Base-by-base conservation (phyloP, 83 land plant species). In the Thuja plicata region DNA sequence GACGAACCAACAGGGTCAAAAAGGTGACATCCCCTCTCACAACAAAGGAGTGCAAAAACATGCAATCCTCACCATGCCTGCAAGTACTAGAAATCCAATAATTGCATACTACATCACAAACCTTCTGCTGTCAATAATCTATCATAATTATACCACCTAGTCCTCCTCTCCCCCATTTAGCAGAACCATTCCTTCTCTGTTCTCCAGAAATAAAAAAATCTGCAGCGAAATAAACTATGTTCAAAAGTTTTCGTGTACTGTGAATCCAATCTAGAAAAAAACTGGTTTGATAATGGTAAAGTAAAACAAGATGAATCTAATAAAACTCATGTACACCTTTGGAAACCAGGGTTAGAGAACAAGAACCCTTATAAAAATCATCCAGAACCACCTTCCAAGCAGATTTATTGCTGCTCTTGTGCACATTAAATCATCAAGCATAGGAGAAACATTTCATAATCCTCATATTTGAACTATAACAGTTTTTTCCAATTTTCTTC, bases 1-100 rank as follows among this genome's bases (percentile, higher is more conserved):
- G 99, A 48, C 99, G 98, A 30, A 88, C 89, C 24, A 98, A 97
- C 54, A 89, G 93, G 1, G 96, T 96, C 91, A 97, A 52, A 79
- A 94, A 89, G 41, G 92, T 88, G 79, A 97, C 89, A 15, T 92
- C 89, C 3, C 95, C 95, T 24, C 98, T 93, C 12, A 91, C 45
- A 57, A 87, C 89, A 94, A 95, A 95, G 15, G 96, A 89, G 89
- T 98, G 99, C 87, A 98, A 89, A 81, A 77, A 97, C 57, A 87
- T 92, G 90, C 99, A 98, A 34, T 90, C 90, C 12, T 96, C 95
- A 15, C 98, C 98, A 86, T 88, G 94, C 34, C 24, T 84, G 88
- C 99, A 98, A 45, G 87, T 91, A 83, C 98, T 97, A 41, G 91
- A 89, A 11, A 97, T 62, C 94, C 96, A 98, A 88, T 83, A 92